phyloP scores from a whole-genome alignment of 1,284 basidiomycete species.

The Apiotrichum porosum region DNA sequence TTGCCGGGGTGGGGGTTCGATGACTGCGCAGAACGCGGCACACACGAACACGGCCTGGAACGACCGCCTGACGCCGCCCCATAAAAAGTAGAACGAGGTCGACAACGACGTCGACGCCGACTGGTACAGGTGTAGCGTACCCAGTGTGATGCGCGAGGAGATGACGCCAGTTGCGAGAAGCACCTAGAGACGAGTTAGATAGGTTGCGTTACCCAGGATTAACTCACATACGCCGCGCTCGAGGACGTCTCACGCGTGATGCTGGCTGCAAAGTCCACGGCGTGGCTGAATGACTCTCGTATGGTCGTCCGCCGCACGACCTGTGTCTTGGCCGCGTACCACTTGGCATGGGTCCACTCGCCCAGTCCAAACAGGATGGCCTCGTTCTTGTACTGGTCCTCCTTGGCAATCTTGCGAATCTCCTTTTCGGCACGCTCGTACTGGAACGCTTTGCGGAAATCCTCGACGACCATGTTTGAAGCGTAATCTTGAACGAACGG shows the following conservation, averaged over 20 bases:
- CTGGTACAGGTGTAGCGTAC: conserved; percentile 70
- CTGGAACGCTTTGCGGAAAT: neutral
- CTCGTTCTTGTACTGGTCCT: conserved; percentile 50
- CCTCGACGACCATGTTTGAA: neutral
- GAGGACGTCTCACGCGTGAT: neutral
- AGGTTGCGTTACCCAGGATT: conserved; percentile 2
- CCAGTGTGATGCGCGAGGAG: conserved; percentile 61
- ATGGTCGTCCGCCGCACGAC: too few species aligned
- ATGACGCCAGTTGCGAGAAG: conserved; percentile 63
- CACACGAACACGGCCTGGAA: conserved; percentile 66
- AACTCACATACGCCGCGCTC: neutral
- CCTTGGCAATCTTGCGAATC: neutral
- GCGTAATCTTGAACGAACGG: neutral
- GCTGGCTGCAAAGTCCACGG: neutral
- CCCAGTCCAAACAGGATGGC: conserved; percentile 70
- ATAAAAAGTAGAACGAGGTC: neutral
- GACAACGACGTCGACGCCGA: conserved; percentile 54
- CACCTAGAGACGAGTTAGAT: conserved; percentile 36
- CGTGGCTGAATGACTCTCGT: conserved; percentile 8
- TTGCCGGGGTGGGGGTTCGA: neutral
- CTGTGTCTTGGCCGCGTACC: conserved; percentile 50
- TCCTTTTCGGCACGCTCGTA: neutral
- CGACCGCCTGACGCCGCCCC: conserved; percentile 51
- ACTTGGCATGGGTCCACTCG: conserved; percentile 71
- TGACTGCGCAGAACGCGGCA: conserved; percentile 3